Evolutionary conservation across 2,329 filamentous ascomycete species (phyloP), one percentile per base, ranked within the genome.

Genomic region (Orbilia quercus): DNA sequence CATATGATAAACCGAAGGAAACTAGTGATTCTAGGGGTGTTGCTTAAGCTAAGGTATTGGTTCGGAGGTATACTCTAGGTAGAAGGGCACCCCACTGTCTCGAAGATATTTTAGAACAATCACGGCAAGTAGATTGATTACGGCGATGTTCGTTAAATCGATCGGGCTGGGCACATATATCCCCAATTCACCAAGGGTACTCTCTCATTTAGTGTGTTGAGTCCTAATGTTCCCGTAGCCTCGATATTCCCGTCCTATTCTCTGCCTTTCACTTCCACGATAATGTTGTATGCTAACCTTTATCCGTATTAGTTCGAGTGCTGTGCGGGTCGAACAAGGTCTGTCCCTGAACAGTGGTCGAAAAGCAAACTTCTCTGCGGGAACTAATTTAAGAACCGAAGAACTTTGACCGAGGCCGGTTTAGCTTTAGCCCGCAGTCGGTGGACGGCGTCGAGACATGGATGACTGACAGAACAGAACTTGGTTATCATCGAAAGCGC

Each of bases 301-400:
- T 9, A 5, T 31, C 5, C 28, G 28, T 31, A n/a, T 44, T 42
- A 12, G 34, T 23, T 18, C n/a, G n/a, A n/a, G n/a, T n/a, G 16
- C 11, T 16, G 20, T 18, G 16, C 3, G 12, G 38, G 6, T 57
- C 20, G 22, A 16, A 44, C 53, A 57, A 36, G 53, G 53, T 25
- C 38, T 25, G 53, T 44, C 53, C 53, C 53, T 57, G 53, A 31
- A 44, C 14, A 1, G 9, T 54, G 36, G 36, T 9, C 36, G 16
- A 31, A 38, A n/a, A 18, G 45, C 25, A 38, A 57, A 66, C 42
- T 18, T 25, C n/a, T n/a, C n/a, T 31, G 55, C 60, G 60, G 60
- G 60, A 65, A 36, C 50, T 65, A 65, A 65, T 47, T 65, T 55
- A 65, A 48, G 50, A 51, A 53, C 45, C 48, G 38, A 55, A 58